These are phyloP conservation scores for Pyrenopolyporus hunteri DNA, from an alignment of 495 filamentous ascomycete species.

Conservation along the genomic window DNA sequence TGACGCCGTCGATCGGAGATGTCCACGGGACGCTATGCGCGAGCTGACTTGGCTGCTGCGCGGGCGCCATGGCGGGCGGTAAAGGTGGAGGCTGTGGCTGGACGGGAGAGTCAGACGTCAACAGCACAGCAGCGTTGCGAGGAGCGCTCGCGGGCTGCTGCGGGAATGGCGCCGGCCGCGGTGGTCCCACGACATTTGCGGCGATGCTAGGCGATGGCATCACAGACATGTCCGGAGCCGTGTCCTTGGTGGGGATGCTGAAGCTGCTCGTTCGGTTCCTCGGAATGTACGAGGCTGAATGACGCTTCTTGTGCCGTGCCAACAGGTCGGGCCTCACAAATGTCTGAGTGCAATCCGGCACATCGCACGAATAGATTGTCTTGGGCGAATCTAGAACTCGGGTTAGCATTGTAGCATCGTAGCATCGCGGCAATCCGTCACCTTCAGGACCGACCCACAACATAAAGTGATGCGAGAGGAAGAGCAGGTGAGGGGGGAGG, in stretches of 20 bases:
- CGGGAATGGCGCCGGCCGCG: constrained; percentile 43
- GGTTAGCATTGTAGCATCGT: constrained; percentile 62
- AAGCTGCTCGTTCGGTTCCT: constrained; percentile 85
- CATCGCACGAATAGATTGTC: constrained; percentile 93
- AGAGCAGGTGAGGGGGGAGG: background rate
- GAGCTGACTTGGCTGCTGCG: constrained; percentile 38
- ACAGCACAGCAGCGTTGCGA: constrained; percentile 54
- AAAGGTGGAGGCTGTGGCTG: constrained; percentile 34
- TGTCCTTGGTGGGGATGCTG: constrained; percentile 54
- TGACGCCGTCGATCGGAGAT: constrained; percentile 48
- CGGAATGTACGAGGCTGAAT: constrained; percentile 89
- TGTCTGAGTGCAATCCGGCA: constrained; percentile 81
- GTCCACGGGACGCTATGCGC: constrained; percentile 39
- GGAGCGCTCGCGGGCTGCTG: constrained; percentile 48
- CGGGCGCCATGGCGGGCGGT: constrained; percentile 36
- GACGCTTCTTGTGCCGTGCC: constrained; percentile 87
- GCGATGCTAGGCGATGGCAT: constrained; percentile 39
- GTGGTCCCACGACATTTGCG: constrained; percentile 41
- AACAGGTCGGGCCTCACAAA: constrained; percentile 96
- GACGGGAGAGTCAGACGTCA: constrained; percentile 50
- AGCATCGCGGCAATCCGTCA: too few species aligned
- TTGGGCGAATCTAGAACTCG: constrained; percentile 85
- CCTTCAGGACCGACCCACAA: constrained; percentile 29
- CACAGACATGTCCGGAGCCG: constrained; percentile 36
- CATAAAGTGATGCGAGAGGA: background rate